These are phyloP conservation scores for Skeletonema marinoi DNA, from an alignment of 108 stramenopile species.

Conservation along the genomic window DNA sequence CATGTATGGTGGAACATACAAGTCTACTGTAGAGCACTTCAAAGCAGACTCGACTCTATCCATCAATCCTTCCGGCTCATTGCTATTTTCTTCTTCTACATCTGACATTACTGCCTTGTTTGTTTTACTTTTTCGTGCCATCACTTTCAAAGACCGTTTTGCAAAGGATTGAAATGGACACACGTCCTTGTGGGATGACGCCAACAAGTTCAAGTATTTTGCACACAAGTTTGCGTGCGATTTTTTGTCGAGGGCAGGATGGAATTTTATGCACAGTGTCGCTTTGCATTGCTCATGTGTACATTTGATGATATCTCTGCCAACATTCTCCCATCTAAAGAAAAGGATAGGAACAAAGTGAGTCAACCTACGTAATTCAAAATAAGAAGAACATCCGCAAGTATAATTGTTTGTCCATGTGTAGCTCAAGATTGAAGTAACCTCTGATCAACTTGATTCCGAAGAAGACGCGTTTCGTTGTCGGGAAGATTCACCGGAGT, in stretches of 20 bases:
- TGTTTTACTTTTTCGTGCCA: constrained; percentile 14
- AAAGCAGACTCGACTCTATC: background rate
- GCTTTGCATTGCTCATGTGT: constrained; percentile 39
- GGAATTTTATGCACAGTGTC: constrained; percentile 46
- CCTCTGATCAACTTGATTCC: constrained; percentile 36
- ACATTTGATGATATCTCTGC: constrained; percentile 57
- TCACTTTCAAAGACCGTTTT: constrained; percentile 27
- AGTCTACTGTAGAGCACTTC: background rate
- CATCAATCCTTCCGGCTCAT: background rate
- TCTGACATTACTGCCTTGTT: background rate
- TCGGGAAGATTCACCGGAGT: background rate
- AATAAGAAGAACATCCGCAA: constrained; percentile 1
- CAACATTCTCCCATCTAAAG: constrained; percentile 62
- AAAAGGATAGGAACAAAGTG: constrained; percentile 3
- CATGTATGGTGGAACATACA: constrained; percentile 32
- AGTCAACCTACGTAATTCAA: background rate
- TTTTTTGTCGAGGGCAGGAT: constrained; percentile 31
- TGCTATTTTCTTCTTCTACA: background rate
- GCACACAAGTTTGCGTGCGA: constrained; percentile 16
- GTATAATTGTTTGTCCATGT: constrained; percentile 54
- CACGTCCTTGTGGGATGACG: constrained; percentile 12
- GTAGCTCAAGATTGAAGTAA: constrained; percentile 61
- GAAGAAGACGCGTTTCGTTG: constrained; percentile 16
- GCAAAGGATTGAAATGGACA: constrained; percentile 36
- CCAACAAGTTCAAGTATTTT: constrained; percentile 35